Evolutionary conservation across 2,329 filamentous ascomycete species (phyloP).

Genomic region (Claviceps sp.): DNA sequence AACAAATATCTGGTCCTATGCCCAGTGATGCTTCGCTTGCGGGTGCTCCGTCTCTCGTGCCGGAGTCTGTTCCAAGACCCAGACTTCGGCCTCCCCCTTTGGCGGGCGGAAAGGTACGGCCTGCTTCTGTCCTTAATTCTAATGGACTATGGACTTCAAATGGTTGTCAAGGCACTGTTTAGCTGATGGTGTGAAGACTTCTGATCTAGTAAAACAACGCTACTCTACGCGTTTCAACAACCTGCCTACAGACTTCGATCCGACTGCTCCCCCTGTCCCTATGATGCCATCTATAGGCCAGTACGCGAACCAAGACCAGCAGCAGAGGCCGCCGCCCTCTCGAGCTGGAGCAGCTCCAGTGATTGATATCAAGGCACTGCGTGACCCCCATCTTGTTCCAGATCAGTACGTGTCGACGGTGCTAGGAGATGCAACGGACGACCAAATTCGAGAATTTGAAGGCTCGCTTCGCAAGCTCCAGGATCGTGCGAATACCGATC

Average conservation of each 20-base stretch:
- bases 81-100: slow-evolving; percentile 34
- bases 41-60: slow-evolving; percentile 11
- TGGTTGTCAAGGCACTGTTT: neutral
- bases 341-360: slow-evolving; percentile 43
- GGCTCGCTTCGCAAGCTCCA: slow-evolving; percentile 63
- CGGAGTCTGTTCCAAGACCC: slow-evolving; percentile 22
- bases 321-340: slow-evolving; percentile 37
- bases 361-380: slow-evolving; percentile 64
- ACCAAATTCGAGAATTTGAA: slow-evolving; percentile 76
- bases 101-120: slow-evolving; percentile 40
- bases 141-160: neutral
- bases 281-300: slow-evolving; percentile 45
- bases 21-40: slow-evolving; percentile 32
- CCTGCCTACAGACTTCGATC: slow-evolving; percentile 54
- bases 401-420: slow-evolving; percentile 67
- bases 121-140: slow-evolving; percentile 1
- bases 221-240: slow-evolving; percentile 91
- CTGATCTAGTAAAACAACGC: slow-evolving; percentile 81
- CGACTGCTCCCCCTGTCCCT: slow-evolving; percentile 60
- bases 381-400: slow-evolving; percentile 63
- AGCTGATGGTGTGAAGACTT: slow-evolving; percentile 33
- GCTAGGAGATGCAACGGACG: slow-evolving; percentile 73
- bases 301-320: slow-evolving; percentile 38
- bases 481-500: slow-evolving; percentile 62
- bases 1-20: slow-evolving; percentile 49